These are phyloP conservation scores for Cutaneotrichosporon cyanovorans DNA, from an alignment of 1,284 basidiomycete genomes.

Conservation along the genomic window DNA sequence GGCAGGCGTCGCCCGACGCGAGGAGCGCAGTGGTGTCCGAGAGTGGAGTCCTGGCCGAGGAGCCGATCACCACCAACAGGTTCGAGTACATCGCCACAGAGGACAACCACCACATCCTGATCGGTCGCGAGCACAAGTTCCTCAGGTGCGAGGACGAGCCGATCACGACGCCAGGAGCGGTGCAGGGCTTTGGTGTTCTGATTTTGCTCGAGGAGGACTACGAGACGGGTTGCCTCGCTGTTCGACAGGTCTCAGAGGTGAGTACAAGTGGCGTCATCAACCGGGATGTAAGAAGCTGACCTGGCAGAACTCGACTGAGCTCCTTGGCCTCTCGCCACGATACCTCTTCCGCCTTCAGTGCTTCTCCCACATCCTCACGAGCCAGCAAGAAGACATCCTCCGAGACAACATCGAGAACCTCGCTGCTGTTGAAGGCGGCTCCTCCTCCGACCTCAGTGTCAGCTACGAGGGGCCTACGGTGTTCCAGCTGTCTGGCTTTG, in stretches of 20 bases:
- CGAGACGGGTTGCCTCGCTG: conserved; percentile 55
- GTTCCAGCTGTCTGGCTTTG: conserved; percentile 58
- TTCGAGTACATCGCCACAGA: conserved; percentile 64
- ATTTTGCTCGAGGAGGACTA: conserved; percentile 64
- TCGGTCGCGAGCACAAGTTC: conserved; percentile 64
- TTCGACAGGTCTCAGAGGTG: conserved; percentile 78
- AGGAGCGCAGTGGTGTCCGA: background rate
- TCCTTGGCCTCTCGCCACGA: conserved; percentile 67
- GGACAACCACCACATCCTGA: conserved; percentile 65
- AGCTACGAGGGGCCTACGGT: conserved; percentile 57
- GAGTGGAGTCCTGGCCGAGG: background rate
- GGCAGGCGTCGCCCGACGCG: too few species aligned
- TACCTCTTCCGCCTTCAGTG: conserved; percentile 70
- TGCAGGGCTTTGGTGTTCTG: conserved; percentile 78
- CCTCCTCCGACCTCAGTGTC: background rate
- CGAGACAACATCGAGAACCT: conserved; percentile 72
- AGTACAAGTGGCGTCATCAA: conserved; percentile 24
- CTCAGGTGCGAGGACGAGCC: conserved; percentile 78
- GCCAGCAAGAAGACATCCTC: conserved; percentile 62
- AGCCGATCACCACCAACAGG: conserved; percentile 30
- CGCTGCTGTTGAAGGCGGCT: conserved; percentile 36
- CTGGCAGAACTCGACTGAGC: conserved; percentile 57
- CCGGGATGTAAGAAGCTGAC: too few species aligned
- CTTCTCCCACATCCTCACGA: conserved; percentile 65
- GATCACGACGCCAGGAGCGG: conserved; percentile 73